These are phyloP conservation scores for Posidonia oceanica DNA, from an alignment of 116 monocot genomes.

Conservation along the genomic window DNA sequence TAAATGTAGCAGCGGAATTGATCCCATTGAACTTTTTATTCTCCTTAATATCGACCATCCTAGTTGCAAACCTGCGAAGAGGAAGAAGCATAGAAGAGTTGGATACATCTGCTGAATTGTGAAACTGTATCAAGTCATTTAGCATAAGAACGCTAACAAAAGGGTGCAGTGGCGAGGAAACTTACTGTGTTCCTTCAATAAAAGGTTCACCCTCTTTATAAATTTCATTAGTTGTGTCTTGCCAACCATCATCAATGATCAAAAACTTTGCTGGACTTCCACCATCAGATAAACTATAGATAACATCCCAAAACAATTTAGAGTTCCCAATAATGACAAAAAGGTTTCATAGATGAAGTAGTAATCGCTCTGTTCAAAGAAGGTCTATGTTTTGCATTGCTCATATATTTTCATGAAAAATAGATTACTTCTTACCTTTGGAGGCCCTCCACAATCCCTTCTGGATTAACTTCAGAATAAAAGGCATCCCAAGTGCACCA, in stretches of 20 bases:
- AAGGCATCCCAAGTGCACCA: slow-evolving; percentile 58
- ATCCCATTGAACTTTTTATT: slow-evolving; percentile 17
- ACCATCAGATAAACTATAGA: slow-evolving; percentile 23
- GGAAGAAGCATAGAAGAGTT: background rate
- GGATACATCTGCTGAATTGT: too few relatives aligned
- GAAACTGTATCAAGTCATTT: too few relatives aligned
- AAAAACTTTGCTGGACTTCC: slow-evolving; percentile 30
- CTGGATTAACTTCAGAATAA: slow-evolving; percentile 27
- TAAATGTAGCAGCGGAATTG: background rate
- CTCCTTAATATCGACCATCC: slow-evolving; percentile 24
- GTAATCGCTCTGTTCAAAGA: too few relatives aligned
- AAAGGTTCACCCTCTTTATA: slow-evolving; percentile 18
- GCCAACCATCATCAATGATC: slow-evolving; percentile 51
- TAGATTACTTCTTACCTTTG: slow-evolving; percentile 13
- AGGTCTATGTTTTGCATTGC: background rate
- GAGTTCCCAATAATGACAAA: background rate
- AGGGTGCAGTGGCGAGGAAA: background rate
- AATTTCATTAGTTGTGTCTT: slow-evolving; percentile 25
- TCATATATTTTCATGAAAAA: background rate
- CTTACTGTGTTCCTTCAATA: slow-evolving; percentile 25
- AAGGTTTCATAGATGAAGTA: too few relatives aligned
- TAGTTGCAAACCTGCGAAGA: slow-evolving; percentile 18
- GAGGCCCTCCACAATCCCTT: slow-evolving; percentile 31
- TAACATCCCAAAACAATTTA: background rate
- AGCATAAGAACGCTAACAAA: background rate